Conservation (phyloP, 768 basidiomycete species). For the Trametes cinnabarina region DNA sequence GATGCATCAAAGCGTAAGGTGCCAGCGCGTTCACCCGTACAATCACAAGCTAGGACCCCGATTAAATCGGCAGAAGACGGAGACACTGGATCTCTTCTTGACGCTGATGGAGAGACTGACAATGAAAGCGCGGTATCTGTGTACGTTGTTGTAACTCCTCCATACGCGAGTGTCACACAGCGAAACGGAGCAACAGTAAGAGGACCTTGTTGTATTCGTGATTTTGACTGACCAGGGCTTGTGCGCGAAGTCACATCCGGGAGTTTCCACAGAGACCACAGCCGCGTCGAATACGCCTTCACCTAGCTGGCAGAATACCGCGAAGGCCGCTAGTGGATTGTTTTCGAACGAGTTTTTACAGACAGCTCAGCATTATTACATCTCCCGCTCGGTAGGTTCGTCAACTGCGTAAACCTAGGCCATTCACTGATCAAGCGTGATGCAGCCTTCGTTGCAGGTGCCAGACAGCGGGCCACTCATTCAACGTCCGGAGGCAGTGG, state of each 20-base stretch:
- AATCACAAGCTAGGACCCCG: background rate
- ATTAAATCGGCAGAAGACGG: background rate
- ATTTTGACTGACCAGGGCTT: too few species aligned
- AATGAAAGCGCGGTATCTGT: constrained; percentile 1
- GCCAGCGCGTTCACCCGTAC: background rate
- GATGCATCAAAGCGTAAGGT: too few species aligned
- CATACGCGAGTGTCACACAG: background rate
- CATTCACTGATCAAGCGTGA: background rate
- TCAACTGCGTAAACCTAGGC: background rate
- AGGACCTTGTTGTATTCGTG: too few species aligned
- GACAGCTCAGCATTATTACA: constrained; percentile 1
- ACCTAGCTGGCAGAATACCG: background rate
- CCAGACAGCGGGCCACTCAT: background rate
- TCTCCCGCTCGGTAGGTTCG: background rate
- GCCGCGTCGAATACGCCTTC: background rate
- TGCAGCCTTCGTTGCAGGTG: background rate
- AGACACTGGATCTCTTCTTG: background rate
- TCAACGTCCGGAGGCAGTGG: too few species aligned
- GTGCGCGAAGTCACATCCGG: background rate
- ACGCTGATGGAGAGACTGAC: constrained; percentile 13
- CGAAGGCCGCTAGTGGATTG: background rate
- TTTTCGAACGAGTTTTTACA: constrained; percentile 1
- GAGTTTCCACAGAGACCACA: background rate
- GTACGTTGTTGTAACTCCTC: background rate
- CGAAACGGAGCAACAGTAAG: background rate